Evolutionary conservation across 305 asterid species (phyloP).

Genomic region (Fraxinus latifolia): DNA sequence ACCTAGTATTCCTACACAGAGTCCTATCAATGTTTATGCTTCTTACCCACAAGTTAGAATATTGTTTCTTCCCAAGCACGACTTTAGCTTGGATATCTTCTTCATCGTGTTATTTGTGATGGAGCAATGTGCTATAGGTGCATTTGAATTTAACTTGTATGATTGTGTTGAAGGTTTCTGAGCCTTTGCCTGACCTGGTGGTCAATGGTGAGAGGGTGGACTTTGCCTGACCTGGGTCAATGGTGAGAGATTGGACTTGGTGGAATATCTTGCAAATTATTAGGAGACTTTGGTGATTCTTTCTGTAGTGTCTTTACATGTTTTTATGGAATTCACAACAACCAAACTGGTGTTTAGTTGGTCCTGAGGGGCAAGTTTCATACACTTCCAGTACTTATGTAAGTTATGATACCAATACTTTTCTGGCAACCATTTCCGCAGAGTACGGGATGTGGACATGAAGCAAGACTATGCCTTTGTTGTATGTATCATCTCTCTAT

Average conservation of each 20-base stretch:
- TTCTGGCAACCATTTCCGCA: slow-evolving; percentile 67
- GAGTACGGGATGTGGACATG: slow-evolving; percentile 68
- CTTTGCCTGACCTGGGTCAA: slow-evolving; percentile 45
- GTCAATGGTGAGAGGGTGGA: slow-evolving; percentile 53
- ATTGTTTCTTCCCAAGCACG: slow-evolving; percentile 26
- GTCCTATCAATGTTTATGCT: background rate
- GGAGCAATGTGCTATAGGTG: slow-evolving; percentile 35
- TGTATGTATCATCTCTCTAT: slow-evolving; percentile 30
- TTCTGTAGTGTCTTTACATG: slow-evolving; percentile 52
- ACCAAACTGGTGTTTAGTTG: slow-evolving; percentile 53
- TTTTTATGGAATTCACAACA: slow-evolving; percentile 47
- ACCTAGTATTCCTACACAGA: background rate
- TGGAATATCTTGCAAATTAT: slow-evolving; percentile 50
- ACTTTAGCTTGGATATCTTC: slow-evolving; percentile 29
- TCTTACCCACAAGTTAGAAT: slow-evolving; percentile 9
- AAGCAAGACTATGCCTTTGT: slow-evolving; percentile 62
- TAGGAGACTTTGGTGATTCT: slow-evolving; percentile 52
- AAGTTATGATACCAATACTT: slow-evolving; percentile 57
- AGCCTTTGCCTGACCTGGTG: slow-evolving; percentile 56
- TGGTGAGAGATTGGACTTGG: slow-evolving; percentile 28
- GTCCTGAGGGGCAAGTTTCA: slow-evolving; percentile 44
- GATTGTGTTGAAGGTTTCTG: slow-evolving; percentile 70
- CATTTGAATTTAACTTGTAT: slow-evolving; percentile 45
- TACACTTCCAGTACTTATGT: slow-evolving; percentile 34
- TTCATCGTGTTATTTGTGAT: slow-evolving; percentile 35